phyloP scores from a whole-genome alignment of 441 rosid genomes.

The Pelargonium fulgidum region DNA sequence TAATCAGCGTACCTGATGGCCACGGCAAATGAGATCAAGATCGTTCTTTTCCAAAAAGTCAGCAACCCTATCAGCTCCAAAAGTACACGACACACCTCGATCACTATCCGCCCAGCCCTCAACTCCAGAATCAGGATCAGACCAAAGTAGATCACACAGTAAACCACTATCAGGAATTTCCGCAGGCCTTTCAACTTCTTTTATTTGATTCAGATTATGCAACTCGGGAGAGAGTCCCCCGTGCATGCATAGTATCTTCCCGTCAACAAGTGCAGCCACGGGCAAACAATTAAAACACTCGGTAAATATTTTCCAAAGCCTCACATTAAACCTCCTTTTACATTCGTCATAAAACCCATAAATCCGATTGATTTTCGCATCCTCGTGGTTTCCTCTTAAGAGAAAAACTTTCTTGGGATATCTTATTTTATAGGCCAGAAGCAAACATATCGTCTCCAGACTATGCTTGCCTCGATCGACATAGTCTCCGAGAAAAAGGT shows the following conservation, averaged over 20 bases:
- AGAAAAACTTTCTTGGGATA: constrained; percentile 61
- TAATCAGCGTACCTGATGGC: constrained; percentile 74
- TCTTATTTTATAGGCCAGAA: constrained; percentile 86
- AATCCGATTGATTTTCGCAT: constrained; percentile 87
- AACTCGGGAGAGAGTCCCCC: constrained; percentile 92
- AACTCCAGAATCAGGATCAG: constrained; percentile 73
- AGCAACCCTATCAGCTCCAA: constrained; percentile 71
- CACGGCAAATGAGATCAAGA: constrained; percentile 92
- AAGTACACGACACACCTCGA: constrained; percentile 89
- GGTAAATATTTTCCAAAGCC: constrained; percentile 90
- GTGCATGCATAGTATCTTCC: constrained; percentile 91
- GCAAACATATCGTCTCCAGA: constrained; percentile 91
- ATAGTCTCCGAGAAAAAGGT: constrained; percentile 90
- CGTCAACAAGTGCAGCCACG: constrained; percentile 84
- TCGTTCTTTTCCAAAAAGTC: constrained; percentile 88
- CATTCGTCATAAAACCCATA: constrained; percentile 97
- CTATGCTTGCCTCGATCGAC: constrained; percentile 97
- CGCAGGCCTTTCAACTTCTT: constrained; percentile 67
- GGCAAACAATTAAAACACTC: constrained; percentile 94
- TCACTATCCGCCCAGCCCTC: constrained; percentile 89
- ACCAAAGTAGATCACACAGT: constrained; percentile 96
- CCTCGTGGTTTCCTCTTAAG: constrained; percentile 97
- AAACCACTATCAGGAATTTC: constrained; percentile 92
- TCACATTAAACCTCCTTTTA: constrained; percentile 88
- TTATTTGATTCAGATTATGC: constrained; percentile 66